These are phyloP conservation scores for Chamaecrista fasciculata DNA, from an alignment of 306 rosid species.

Conservation along the genomic window DNA sequence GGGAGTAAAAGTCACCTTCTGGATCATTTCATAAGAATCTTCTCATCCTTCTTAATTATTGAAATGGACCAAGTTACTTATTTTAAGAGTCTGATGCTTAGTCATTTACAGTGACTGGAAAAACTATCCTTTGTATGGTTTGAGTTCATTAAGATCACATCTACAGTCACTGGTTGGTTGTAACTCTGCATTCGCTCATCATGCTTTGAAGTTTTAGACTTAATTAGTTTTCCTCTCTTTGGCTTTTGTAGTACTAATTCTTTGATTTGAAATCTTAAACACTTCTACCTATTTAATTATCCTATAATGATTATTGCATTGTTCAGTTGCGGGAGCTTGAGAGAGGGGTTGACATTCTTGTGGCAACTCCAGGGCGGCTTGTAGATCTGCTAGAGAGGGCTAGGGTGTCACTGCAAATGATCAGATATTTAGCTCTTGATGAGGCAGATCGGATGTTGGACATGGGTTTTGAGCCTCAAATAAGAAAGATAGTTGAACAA, in stretches of 20 bases:
- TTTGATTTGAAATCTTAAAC: neutral
- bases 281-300: neutral
- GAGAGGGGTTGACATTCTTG: slow-evolving; percentile 17
- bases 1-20: neutral
- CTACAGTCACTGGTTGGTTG: neutral
- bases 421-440: slow-evolving; percentile 17
- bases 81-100: neutral
- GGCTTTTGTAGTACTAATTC: neutral
- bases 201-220: neutral
- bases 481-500: slow-evolving; percentile 20
- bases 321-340: slow-evolving; percentile 23
- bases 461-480: slow-evolving; percentile 23
- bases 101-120: neutral
- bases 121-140: neutral
- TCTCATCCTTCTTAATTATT: neutral
- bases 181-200: neutral
- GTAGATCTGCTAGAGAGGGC: slow-evolving; percentile 22
- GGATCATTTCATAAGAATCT: neutral
- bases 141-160: neutral
- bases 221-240: neutral
- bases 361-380: slow-evolving; percentile 21
- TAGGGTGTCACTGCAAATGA: slow-evolving; percentile 20
- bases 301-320: neutral
- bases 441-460: slow-evolving; percentile 23
- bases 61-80: neutral